Evolutionary conservation across 2,329 filamentous ascomycete genomes (phyloP).

Genomic region (Incumbomyces lentus): DNA sequence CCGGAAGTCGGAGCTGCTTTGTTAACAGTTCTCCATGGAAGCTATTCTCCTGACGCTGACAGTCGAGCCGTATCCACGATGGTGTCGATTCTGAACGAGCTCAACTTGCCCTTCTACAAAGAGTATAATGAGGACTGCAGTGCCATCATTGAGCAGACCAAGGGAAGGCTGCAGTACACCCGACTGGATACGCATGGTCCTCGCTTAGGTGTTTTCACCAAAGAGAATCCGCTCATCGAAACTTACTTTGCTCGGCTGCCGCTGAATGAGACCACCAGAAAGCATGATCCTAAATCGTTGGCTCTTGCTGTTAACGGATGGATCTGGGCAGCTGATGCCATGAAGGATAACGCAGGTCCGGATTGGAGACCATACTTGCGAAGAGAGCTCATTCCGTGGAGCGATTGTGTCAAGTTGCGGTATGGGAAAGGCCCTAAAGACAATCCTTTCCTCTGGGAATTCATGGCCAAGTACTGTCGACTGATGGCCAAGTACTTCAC

Average conservation of each 20-base stretch:
- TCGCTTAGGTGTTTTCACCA: conserved; percentile 67
- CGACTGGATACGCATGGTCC: conserved; percentile 88
- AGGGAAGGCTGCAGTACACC: conserved; percentile 89
- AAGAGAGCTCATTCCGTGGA: conserved; percentile 94
- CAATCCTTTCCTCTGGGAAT: conserved; percentile 88
- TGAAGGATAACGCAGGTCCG: conserved; percentile 86
- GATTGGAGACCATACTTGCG: conserved; percentile 87
- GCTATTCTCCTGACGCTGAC: conserved; percentile 45
- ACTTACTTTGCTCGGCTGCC: conserved; percentile 89
- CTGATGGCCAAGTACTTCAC: conserved; percentile 91
- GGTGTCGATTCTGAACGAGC: conserved; percentile 60
- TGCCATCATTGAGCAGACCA: conserved; percentile 80
- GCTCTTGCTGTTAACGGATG: conserved; percentile 92
- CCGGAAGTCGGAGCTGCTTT: conserved; percentile 60
- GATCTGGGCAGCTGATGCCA: conserved; percentile 95
- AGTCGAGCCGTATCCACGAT: conserved; percentile 43
- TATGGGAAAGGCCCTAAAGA: conserved; percentile 74
- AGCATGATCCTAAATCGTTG: conserved; percentile 64
- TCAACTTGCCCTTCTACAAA: conserved; percentile 80
- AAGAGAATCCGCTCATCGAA: conserved; percentile 74
- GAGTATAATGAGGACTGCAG: conserved; percentile 80
- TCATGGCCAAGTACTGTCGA: conserved; percentile 86
- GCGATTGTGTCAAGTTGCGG: conserved; percentile 92
- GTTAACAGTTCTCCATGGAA: conserved; percentile 58
- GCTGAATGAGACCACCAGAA: conserved; percentile 63